Base-by-base conservation (phyloP, 805 yeast genomes). In the Candida odintsovae region DNA sequence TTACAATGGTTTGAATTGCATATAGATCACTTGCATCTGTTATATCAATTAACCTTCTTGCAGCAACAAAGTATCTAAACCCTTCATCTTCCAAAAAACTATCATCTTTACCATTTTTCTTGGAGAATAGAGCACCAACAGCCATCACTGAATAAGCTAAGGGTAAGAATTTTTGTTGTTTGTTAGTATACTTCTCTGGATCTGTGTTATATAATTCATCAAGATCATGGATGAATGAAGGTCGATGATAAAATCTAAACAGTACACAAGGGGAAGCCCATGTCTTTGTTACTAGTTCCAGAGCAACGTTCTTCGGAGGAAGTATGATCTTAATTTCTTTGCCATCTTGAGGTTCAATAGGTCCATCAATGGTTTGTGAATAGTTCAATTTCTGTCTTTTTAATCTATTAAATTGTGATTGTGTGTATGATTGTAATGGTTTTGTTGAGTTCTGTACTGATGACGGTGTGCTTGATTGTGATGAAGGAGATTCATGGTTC, bases 201-300 rank as follows among this genome's bases (percentile, higher is more conserved):
- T 85, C 90, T 10, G 86, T 74, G 39, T 82, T 83, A 64, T 88
- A 89, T 23, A 89, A 67, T 46, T 85, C 78, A 54, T 86, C 90
- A 23, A 89, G 69, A 53, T 86, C 90, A 50, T 78, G 77, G 44
- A 85, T 72, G 50, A 89, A 76, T 3, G 90, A 80, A 1, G 96
- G 96, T 28, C 96, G 68, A 59, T 90, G 96, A 61, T 87, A 86
- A 62, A 90, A 89, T 46, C 95, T 71, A 61, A 89, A 86, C 44
- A 90, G 69, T 5, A 88, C 89, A 64, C 95, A 88, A 0, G 95
- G 95, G 54, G 83, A 80, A 50, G 82, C 79, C 95, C 96, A 90
- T 1, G 90, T 84, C 40, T 83, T 78, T 49, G 80, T 78, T 20
- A 90, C 81, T 50, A 89, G 71, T 53, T 78, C 78, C 33, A 86